Evolutionary conservation across 1,284 basidiomycete genomes (phyloP).

Genomic region (Xerocomus alliaceus): DNA sequence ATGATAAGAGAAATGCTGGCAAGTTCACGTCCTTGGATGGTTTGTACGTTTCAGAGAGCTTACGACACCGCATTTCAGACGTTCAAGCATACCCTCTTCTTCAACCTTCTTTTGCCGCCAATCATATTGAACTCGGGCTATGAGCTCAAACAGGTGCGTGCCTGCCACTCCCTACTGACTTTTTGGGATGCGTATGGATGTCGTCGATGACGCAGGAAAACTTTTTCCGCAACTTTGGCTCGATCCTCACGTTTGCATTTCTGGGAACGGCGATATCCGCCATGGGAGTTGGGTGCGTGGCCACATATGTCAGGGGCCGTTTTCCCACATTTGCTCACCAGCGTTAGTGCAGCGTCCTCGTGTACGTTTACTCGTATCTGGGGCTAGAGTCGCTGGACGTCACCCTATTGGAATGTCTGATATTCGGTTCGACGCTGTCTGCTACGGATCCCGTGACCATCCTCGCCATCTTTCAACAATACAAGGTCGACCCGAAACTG

Average conservation of each 20-base stretch:
- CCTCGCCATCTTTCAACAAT: slow-evolving; percentile 97
- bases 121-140: slow-evolving; percentile 99
- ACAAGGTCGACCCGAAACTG: slow-evolving; percentile 98
- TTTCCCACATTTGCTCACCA: slow-evolving; percentile 48
- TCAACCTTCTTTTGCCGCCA: slow-evolving; percentile 95
- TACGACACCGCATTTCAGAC: slow-evolving; percentile 56
- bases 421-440: slow-evolving; percentile 95
- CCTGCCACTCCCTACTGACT: background rate
- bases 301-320: slow-evolving; percentile 7
- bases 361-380: slow-evolving; percentile 93
- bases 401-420: slow-evolving; percentile 89
- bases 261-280: slow-evolving; percentile 96
- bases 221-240: slow-evolving; percentile 97
- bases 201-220: slow-evolving; percentile 72
- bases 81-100: slow-evolving; percentile 97
- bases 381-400: slow-evolving; percentile 87
- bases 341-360: slow-evolving; percentile 77
- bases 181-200: background rate
- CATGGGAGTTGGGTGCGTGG: slow-evolving; percentile 88
- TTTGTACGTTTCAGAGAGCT: background rate
- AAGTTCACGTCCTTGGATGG: slow-evolving; percentile 46
- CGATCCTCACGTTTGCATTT: slow-evolving; percentile 96
- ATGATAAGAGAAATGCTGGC: slow-evolving; percentile 98
- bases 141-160: slow-evolving; percentile 88
- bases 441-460: slow-evolving; percentile 99